Conservation (phyloP, 2,329 filamentous ascomycete species). For the Neofusicoccum sp. region DNA sequence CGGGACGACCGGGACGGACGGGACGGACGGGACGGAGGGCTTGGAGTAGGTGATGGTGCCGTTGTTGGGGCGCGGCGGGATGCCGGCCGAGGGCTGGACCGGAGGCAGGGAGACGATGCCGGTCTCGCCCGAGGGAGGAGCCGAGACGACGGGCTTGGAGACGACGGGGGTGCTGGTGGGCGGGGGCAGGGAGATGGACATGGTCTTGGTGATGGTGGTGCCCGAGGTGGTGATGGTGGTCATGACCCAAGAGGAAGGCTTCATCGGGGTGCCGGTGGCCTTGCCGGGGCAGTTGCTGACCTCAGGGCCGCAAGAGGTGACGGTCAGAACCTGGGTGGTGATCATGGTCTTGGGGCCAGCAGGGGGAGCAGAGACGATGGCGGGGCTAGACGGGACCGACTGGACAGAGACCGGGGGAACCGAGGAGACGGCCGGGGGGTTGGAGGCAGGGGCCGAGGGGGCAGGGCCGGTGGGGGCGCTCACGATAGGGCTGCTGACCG, state of each 20-base stretch:
- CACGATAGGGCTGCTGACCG: not conserved
- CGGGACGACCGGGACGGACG: not conserved
- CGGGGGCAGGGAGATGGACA: not conserved
- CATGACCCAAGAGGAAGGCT: not conserved
- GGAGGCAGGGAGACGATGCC: not conserved
- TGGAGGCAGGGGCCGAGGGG: not conserved
- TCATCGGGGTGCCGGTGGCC: not conserved
- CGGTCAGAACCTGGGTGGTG: conserved; percentile 13
- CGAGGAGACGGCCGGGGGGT: not conserved
- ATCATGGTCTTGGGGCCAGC: not conserved
- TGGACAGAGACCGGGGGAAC: not conserved
- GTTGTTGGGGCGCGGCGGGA: not conserved
- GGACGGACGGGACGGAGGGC: not conserved
- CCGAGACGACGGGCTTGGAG: too few species aligned
- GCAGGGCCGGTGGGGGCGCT: not conserved
- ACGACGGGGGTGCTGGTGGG: not conserved
- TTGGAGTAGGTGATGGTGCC: conserved; percentile 3
- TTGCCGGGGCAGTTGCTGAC: conserved; percentile 24
- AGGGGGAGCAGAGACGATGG: not conserved
- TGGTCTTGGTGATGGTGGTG: not conserved
- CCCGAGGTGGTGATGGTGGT: not conserved
- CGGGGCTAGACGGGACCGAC: not conserved
- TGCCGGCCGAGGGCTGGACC: not conserved
- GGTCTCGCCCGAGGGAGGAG: not conserved
- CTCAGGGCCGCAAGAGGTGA: conserved; percentile 12